Conservation (phyloP, 148 eudicot species). For the Rhododendron henanense region DNA sequence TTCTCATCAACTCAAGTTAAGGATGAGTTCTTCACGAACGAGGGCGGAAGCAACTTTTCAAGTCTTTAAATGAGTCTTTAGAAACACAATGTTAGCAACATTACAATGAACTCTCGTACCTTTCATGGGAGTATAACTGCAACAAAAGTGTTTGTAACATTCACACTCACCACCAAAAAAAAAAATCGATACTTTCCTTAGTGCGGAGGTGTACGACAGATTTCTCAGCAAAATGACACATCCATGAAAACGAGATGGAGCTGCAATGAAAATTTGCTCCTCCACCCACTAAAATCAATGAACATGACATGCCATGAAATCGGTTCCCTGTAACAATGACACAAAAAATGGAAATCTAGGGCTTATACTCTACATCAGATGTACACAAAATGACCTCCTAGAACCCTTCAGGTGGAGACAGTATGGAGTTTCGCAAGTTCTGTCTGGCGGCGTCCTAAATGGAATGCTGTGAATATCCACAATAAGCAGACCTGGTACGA, state of each 20-base stretch:
- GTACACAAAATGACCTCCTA: slow-evolving; percentile 7
- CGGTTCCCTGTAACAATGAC: neutral
- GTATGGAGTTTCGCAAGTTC: slow-evolving; percentile 44
- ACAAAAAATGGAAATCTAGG: neutral
- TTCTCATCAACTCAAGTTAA: neutral
- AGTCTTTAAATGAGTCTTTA: neutral
- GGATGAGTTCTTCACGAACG: neutral
- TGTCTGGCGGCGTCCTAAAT: slow-evolving; percentile 62
- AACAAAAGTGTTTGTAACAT: neutral
- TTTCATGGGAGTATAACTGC: neutral
- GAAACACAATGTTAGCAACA: neutral
- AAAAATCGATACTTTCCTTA: neutral
- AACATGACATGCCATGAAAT: neutral
- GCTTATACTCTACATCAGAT: neutral
- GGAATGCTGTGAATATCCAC: slow-evolving; percentile 68
- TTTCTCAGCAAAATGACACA: neutral
- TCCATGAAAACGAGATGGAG: neutral
- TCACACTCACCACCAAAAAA: neutral
- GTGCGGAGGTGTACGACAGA: neutral
- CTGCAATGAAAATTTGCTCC: neutral
- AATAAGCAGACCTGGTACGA: slow-evolving; percentile 57
- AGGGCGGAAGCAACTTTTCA: neutral
- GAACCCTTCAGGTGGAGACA: slow-evolving; percentile 13
- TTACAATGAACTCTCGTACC: neutral
- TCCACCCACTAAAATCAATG: neutral